Base-by-base conservation (phyloP, 805 yeast genomes). In the Candida saitoana region DNA sequence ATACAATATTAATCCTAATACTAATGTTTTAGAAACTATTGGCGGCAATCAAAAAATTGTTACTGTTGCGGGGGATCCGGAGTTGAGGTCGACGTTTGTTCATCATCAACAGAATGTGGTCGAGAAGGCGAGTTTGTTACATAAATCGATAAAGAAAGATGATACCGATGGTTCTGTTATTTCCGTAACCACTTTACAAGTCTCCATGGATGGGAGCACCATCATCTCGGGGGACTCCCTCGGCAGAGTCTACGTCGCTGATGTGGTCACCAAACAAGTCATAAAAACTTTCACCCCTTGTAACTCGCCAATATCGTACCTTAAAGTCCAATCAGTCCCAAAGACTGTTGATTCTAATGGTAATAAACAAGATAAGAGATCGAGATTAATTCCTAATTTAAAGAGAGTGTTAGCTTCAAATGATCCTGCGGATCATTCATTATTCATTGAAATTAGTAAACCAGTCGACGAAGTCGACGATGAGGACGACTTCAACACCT, bases 141-240 rank as follows among this genome's bases (percentile, higher is more conserved):
- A 38, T 16, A 36, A 42, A 20, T 16, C 38, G 8, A 16, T 41
- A 31, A 62, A 49, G 5, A 41, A 43, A 8, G 39, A 39, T 18
- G 25, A 34, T 12, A 55, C 54, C 15, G 56, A 52, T 6, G 55
- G 58, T 1, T 36, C 27, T 15, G 44, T 48, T 8, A 57, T 59
- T 4, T 45, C 55, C 2, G 77, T 85, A 2, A 76, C 87, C 0
- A 64, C 76, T 31, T 49, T 89, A 39, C 69, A 66, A 2, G 60
- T 86, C 2, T 79, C 89, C 4, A 65, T 84, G 54, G 97, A 90
- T 56, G 96, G 91, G 3, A 78, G 90, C 14, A 59, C 67, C 29
- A 53, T 90, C 4, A 65, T 84, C 2, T 77, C 88, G 4, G 97
- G 96, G 27, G 95, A 87, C 56, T 59, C 73, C 0, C 54, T 51